Base-by-base conservation (phyloP, 176 grass and related monocot genomes). In the Hsuehochloa calcarea region DNA sequence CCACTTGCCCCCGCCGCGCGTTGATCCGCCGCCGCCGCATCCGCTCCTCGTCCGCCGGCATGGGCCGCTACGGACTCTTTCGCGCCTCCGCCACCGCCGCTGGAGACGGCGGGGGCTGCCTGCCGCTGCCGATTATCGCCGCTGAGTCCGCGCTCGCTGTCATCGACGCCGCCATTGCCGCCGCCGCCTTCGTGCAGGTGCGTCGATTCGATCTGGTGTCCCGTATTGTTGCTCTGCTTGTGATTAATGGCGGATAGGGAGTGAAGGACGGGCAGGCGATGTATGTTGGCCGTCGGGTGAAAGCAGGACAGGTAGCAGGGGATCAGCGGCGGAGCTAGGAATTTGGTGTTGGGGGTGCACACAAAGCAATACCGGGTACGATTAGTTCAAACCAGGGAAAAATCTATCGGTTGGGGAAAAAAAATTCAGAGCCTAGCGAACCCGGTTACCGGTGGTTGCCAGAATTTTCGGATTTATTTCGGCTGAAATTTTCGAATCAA, bases 111-210 rank as follows among this genome's bases (percentile, higher is more conserved):
- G 26, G 83, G 37, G 91, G 88, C 50, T 94, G 91, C 88, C 91
- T 96, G 70, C 92, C 93, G 65, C 74, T 78, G 60, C 87, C 92
- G 37, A 64, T 94, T 37, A 38, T 89, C 52, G 84, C 85, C 5
- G 86, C 92, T 3, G 86, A 92, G 58, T 12, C 74, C 27, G 84
- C 79, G 41, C 93, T 99, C 12, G 91, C 93, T 62, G 81, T 80
- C 25, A 40, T 96, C 74, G 92, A 96, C 7, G 88, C 83, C 22
- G 60, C 78, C 78, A 85, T 99, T 84, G 85, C 93, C 3, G 63
- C 80, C 54, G 84, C 78, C 8, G 86, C 93, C 84, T 94, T 94
- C 86, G 68, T 99, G 80, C 97, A 99, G 97, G 97, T 99, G 85
- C 15, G 73, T 78, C 79, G 47, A 82, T 87, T 88, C 38, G 65